Conservation (phyloP, 176 grass and related monocot species). For the Elaeis guineensis region DNA sequence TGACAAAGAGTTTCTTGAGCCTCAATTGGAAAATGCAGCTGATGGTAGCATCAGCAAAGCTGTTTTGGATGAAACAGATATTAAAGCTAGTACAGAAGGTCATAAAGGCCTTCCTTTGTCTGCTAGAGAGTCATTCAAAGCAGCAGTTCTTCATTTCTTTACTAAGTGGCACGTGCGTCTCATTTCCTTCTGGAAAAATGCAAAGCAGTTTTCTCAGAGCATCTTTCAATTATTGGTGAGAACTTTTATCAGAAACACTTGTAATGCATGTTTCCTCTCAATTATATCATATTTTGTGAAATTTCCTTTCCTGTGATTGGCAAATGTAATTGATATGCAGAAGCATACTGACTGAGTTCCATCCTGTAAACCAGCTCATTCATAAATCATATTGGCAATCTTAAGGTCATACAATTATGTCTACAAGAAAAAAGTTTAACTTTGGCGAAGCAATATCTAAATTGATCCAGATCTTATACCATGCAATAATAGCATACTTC, state of each 20-base stretch:
- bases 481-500: too few relatives aligned
- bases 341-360: not conserved
- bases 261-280: too few relatives aligned
- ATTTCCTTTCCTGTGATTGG: too few relatives aligned
- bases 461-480: too few relatives aligned
- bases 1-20: conserved; percentile 62
- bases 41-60: conserved; percentile 32
- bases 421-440: too few relatives aligned
- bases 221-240: conserved; percentile 69
- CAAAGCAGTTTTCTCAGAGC: conserved; percentile 41
- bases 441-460: too few relatives aligned
- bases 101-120: conserved; percentile 44
- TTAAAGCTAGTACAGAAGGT: conserved; percentile 31
- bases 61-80: conserved; percentile 29
- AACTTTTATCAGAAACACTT: not conserved
- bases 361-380: not conserved
- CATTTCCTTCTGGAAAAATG: conserved; percentile 57
- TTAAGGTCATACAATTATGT: not conserved
- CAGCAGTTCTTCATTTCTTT: conserved; percentile 42
- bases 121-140: conserved; percentile 53
- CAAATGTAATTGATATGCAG: too few relatives aligned
- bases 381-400: not conserved
- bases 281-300: too few relatives aligned
- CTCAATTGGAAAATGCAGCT: conserved; percentile 44
- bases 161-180: conserved; percentile 46